Evolutionary conservation across 495 filamentous ascomycete species (phyloP), one percentile per base, ranked within the genome.

Genomic region (Penicillium desertorum): DNA sequence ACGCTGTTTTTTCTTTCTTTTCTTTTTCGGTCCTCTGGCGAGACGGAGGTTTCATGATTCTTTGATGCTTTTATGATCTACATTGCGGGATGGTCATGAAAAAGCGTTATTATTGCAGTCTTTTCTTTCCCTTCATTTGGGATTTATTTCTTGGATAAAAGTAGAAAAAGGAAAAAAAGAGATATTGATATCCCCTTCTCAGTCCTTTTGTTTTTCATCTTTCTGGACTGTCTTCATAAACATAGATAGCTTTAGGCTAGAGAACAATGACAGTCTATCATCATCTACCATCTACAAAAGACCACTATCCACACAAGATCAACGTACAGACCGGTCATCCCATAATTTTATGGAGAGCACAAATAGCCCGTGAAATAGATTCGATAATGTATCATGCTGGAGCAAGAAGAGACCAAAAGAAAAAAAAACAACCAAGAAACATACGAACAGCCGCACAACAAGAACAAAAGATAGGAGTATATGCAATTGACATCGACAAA

Each of bases 391-490:
- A 49, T 49, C 25, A 47, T 47, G 45, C 45, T 47, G 10, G 5
- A 27, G 23, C 25, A 17, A 19, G 23, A 29, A 34, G 5, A 49
- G 9, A 49, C 12, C 12, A 47, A 30, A 7, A 20, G n/a, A 20
- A 30, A 34, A n/a, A 48, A 32, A 34, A 36, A 14, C 5, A 34
- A 44, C 19, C 20, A 44, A 44, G 8, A 5, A 44, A 44, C 6
- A 39, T 39, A 39, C 16, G 36, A 23, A 27, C 16, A 19, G 23
- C 45, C 45, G 45, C 45, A 34, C 30, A 34, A 34, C 30, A 46
- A 29, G 22, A 46, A 45, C 23, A 46, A 48, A 30, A 48, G 45
- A 48, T 30, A 48, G 45, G 45, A 48, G 27, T 48, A 48, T 48
- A 48, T 48, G 45, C 45, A 48, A 30, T 48, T 32, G 45, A 48